Evolutionary conservation across 441 rosid species (phyloP).

Genomic region (Bocquillonia castaneifolia): DNA sequence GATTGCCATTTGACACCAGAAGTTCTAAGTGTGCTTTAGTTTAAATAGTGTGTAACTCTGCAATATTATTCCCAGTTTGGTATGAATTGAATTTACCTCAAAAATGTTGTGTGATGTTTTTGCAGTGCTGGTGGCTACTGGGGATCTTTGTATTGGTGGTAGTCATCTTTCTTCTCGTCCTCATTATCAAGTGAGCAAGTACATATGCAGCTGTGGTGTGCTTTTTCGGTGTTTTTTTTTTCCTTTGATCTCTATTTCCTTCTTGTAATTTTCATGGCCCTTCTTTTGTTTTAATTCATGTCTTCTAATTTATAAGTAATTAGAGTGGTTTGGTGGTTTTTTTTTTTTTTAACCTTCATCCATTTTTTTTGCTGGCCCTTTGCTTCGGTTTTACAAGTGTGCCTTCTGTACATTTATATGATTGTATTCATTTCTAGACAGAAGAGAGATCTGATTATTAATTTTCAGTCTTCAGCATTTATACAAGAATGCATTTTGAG

Average conservation of each 20-base stretch:
- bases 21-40: too few relatives aligned
- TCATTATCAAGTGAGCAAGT: slow-evolving; percentile 36
- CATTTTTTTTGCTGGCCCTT: background rate
- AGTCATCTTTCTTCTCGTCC: slow-evolving; percentile 40
- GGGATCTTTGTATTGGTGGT: slow-evolving; percentile 44
- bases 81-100: slow-evolving; percentile 2
- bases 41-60: too few relatives aligned
- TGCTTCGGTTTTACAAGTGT: slow-evolving; percentile 7
- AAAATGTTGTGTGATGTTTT: slow-evolving; percentile 13
- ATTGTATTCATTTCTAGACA: background rate
- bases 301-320: background rate
- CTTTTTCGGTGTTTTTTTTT: background rate
- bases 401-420: background rate
- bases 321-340: background rate
- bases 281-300: background rate
- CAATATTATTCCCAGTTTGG: background rate
- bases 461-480: too few relatives aligned
- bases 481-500: too few relatives aligned
- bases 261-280: background rate
- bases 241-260: slow-evolving; percentile 7
- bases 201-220: slow-evolving; percentile 12
- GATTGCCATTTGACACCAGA: too few relatives aligned
- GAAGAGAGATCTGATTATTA: background rate
- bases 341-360: background rate
- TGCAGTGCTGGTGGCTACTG: slow-evolving; percentile 77